A percentile compares a stretch with the other conserved stretches of the same genome.
phyloP scores from a whole-genome alignment of 2,329 filamentous ascomycete species.

The Blastomyces gilchristii region DNA sequence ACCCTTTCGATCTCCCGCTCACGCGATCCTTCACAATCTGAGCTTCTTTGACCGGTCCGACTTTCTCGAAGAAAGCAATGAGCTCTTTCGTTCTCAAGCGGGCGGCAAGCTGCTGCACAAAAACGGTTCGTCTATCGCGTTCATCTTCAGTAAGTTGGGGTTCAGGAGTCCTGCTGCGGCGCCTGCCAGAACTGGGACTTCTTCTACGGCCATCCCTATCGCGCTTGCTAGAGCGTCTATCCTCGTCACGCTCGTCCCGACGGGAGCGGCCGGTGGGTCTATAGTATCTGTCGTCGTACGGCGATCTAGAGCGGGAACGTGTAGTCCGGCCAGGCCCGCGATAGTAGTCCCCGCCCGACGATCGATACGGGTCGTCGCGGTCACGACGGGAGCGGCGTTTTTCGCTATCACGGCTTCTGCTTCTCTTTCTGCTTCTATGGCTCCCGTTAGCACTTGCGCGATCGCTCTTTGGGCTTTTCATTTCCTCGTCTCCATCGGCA shows the following conservation, averaged over 20 bases:
- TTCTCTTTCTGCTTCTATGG: constrained; percentile 71
- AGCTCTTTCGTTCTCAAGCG: constrained; percentile 86
- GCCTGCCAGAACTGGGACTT: constrained; percentile 33
- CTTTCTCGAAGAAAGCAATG: constrained; percentile 89
- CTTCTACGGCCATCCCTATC: constrained; percentile 41
- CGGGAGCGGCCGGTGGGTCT: constrained; percentile 41
- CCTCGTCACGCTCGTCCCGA: constrained; percentile 40
- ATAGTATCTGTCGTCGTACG: constrained; percentile 50
- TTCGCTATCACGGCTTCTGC: constrained; percentile 66
- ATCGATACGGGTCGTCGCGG: constrained; percentile 43
- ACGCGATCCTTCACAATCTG: constrained; percentile 98
- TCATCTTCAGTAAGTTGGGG: constrained; percentile 86
- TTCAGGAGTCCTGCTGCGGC: constrained; percentile 43
- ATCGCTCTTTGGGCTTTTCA: constrained; percentile 62
- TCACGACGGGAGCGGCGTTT: constrained; percentile 63
- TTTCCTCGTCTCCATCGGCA: constrained; percentile 46
- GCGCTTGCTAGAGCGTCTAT: constrained; percentile 42
- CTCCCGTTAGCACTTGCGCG: constrained; percentile 58
- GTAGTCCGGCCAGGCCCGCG: constrained; percentile 51
- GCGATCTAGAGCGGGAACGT: constrained; percentile 63
- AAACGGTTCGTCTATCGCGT: constrained; percentile 90
- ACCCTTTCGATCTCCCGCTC: constrained; percentile 96
- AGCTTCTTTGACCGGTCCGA: constrained; percentile 88
- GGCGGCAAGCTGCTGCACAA: constrained; percentile 94
- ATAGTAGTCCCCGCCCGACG: constrained; percentile 57